Evolutionary conservation across 176 grass and related monocot genomes (phyloP).

Genomic region (Oryza glumipatula): DNA sequence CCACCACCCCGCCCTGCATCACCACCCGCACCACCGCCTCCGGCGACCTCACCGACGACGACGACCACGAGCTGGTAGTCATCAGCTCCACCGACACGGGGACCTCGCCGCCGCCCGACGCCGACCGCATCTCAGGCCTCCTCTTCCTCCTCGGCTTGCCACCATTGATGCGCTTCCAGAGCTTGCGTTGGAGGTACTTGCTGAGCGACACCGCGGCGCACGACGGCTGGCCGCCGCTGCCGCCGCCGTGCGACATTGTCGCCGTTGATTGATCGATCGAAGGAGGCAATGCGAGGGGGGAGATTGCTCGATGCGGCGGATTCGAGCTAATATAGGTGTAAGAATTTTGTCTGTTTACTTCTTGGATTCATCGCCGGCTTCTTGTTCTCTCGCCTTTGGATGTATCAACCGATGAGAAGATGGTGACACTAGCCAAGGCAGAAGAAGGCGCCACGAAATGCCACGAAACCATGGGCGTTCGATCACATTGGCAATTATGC

Average conservation of each 20-base stretch:
- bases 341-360: not conserved
- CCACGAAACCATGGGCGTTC: not conserved
- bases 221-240: not conserved
- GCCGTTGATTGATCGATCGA: not conserved
- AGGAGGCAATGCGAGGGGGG: not conserved
- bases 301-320: not conserved
- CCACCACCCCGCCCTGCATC: constrained; percentile 51
- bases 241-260: constrained; percentile 22
- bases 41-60: not conserved
- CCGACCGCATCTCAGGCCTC: too few relatives aligned
- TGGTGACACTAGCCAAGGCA: not conserved
- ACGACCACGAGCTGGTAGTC: not conserved
- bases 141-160: not conserved
- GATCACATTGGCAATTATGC: too few relatives aligned
- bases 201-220: constrained; percentile 25
- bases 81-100: constrained; percentile 30
- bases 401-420: not conserved
- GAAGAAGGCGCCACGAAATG: not conserved
- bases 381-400: constrained; percentile 42
- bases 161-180: constrained; percentile 11
- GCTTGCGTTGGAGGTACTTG: constrained; percentile 26
- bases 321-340: not conserved
- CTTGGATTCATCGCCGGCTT: not conserved
- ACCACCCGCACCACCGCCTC: constrained; percentile 56
- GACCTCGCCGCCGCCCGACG: not conserved